A percentile compares a stretch with the other conserved stretches of the same genome.
These are phyloP conservation scores for Ogataea siamensis DNA, from an alignment of 805 yeast genomes.

Conservation along the genomic window DNA sequence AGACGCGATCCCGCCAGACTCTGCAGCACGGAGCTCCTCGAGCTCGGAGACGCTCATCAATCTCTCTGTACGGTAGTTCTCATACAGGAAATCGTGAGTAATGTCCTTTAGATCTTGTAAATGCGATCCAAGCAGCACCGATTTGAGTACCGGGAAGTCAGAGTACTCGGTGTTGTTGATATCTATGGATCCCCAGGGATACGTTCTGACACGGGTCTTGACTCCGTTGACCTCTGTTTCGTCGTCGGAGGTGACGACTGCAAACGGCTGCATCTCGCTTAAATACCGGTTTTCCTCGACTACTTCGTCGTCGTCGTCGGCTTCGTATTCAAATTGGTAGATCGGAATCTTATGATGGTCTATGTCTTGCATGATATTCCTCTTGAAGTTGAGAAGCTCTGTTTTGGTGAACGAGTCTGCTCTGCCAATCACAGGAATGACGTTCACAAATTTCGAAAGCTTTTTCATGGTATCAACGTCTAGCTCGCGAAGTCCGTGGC, in stretches of 20 bases:
- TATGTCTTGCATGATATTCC: conserved; percentile 59
- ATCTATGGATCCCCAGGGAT: conserved; percentile 75
- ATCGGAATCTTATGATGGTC: conserved; percentile 69
- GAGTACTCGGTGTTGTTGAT: conserved; percentile 50
- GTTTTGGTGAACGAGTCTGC: conserved; percentile 67
- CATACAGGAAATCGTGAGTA: conserved; percentile 63
- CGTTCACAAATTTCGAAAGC: conserved; percentile 68
- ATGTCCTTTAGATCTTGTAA: conserved; percentile 63
- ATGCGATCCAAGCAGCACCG: conserved; percentile 58
- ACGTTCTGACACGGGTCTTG: conserved; percentile 56
- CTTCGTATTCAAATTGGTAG: conserved; percentile 68
- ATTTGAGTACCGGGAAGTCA: conserved; percentile 53
- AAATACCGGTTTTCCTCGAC: conserved; percentile 66
- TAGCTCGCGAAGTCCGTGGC: conserved; percentile 74
- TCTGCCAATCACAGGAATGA: conserved; percentile 66
- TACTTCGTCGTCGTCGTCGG: conserved; percentile 68
- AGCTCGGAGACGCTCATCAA: conserved; percentile 53
- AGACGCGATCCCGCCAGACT: conserved; percentile 17
- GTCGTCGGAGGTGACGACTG: conserved; percentile 64
- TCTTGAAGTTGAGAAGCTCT: conserved; percentile 60
- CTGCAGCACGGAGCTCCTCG: conserved; percentile 28
- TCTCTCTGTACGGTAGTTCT: conserved; percentile 63
- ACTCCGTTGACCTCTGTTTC: conserved; percentile 51
- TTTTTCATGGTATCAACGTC: conserved; percentile 72
- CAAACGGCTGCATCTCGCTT: conserved; percentile 70